These are phyloP conservation scores for Camellia japonica DNA, from an alignment of 148 eudicot genomes.

Conservation along the genomic window DNA sequence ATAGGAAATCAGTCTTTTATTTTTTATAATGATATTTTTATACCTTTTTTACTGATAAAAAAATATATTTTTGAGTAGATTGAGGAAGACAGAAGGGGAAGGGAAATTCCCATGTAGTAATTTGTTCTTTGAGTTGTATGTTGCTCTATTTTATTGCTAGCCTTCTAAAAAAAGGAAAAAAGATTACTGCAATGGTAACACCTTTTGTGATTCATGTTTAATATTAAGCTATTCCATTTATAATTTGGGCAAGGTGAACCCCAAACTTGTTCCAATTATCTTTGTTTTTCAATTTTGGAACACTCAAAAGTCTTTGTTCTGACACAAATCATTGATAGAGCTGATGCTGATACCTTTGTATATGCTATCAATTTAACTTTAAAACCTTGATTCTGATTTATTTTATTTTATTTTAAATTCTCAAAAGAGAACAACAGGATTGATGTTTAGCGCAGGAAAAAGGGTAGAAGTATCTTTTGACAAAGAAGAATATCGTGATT, in stretches of 20 bases:
- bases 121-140: background rate
- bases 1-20: background rate
- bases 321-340: background rate
- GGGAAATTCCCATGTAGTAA: background rate
- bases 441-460: constrained; percentile 25
- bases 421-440: constrained; percentile 13
- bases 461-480: constrained; percentile 40
- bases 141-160: background rate
- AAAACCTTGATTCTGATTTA: background rate
- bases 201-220: background rate
- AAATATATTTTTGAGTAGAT: background rate
- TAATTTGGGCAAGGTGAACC: background rate
- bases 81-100: background rate
- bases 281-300: background rate
- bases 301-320: background rate
- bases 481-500: constrained; percentile 18
- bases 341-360: background rate
- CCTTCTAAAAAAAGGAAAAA: background rate
- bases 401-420: background rate
- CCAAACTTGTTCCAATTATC: background rate
- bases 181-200: background rate
- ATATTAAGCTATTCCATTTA: background rate
- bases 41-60: too few relatives aligned
- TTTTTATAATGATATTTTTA: background rate
- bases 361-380: background rate